Base-by-base conservation (phyloP, 106 monocot genomes). In the Allium fistulosum region DNA sequence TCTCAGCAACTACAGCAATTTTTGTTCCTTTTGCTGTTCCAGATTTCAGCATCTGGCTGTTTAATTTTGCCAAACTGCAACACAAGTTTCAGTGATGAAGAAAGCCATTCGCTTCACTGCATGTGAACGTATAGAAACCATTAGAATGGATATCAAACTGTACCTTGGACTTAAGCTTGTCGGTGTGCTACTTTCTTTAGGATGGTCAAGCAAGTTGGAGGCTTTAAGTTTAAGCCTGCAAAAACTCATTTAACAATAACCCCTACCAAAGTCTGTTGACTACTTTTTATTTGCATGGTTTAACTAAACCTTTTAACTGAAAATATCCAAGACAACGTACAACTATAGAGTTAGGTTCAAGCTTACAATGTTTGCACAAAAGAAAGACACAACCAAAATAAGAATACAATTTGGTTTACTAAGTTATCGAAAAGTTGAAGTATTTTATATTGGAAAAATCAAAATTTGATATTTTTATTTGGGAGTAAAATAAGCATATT, bases 1-100 rank as follows among this genome's bases (percentile, higher is more conserved):
- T 72, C 57, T 75, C 78, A 28, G 53, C 66, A 56, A 61, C 17
- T 26, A 11, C 26, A 46, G 60, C 64, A 45, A 81, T 59, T 53
- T 70, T 81, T 76, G 71, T 53, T 47, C 78, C 83, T 46, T 48
- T 79, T 17, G 47, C 37, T 7, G 51, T 27, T 62, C 66, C 55
- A 46, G 83, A 59, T 68, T 71, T 81, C 72, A 74, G 47, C 13
- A 18, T 49, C 59, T 50, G 68, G 11, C 49, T 73, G 49, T 72
- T 86, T 46, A 72, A 63, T 37, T 78, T 78, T 50, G 48, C 70
- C 48, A 61, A 26, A 56, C 78, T 86, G 49, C 37, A 75, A 8
- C 2, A 53, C 10, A 15, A 13, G 14, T 28, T 49, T 46, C 11
- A 9, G 9, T 7, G 12, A 58, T 67, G 18, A 49, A 17, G 49